A percentile compares a stretch with the other conserved stretches of the same genome.
Evolutionary conservation across 73 alveolate genomes (phyloP).

Genomic region (Stentor coeruleus): DNA sequence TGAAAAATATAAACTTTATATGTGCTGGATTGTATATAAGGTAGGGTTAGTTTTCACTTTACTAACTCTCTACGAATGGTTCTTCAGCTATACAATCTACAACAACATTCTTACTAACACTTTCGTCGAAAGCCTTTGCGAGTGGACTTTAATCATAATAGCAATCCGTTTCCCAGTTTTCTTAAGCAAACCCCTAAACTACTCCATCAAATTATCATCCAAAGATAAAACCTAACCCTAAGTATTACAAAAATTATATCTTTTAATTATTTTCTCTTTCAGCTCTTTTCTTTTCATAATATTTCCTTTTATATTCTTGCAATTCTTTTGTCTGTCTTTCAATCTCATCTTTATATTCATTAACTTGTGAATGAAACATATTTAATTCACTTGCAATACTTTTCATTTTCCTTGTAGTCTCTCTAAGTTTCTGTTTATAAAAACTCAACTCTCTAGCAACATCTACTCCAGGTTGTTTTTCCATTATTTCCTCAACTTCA

Average conservation of each 20-base stretch:
- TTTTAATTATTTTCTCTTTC: conserved; percentile 35
- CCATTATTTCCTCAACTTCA: conserved; percentile 82
- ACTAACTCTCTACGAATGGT: no score
- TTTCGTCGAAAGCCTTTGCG: no score
- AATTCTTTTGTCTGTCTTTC: conserved; percentile 92
- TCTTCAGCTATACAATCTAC: no score
- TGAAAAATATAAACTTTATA: no score
- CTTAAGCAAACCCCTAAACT: no score
- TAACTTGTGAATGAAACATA: conserved; percentile 93
- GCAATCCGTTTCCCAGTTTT: no score
- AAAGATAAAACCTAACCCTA: neutral
- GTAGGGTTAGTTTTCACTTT: no score
- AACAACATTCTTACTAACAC: no score
- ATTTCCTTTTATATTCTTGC: conserved; percentile 83
- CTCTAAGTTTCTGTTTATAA: conserved; percentile 81
- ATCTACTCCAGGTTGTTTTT: conserved; percentile 91
- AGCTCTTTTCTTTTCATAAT: conserved; percentile 82
- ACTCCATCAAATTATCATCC: neutral
- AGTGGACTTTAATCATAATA: no score
- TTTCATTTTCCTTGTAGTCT: conserved; percentile 88
- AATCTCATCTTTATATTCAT: conserved; percentile 89
- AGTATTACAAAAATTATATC: neutral
- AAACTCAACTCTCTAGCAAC: conserved; percentile 82
- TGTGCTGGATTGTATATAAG: no score
- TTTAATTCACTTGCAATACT: conserved; percentile 91